phyloP scores from a whole-genome alignment of 2,329 filamentous ascomycete genomes.

The Macroventuria anomochaeta region DNA sequence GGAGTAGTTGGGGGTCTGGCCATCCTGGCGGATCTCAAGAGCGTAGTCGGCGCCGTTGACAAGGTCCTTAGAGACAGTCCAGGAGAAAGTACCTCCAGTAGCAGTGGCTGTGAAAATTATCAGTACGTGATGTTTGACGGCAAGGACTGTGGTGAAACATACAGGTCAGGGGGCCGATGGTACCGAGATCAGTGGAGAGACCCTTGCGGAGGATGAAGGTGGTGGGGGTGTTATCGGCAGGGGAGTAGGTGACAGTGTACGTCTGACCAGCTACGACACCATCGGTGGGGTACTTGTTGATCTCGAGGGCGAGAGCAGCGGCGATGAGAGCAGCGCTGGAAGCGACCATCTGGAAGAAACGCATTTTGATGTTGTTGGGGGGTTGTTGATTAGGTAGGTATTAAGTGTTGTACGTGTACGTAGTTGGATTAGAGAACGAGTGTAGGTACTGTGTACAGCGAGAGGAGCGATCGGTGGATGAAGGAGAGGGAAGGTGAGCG shows the following conservation, averaged over 20 bases:
- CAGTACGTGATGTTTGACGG: conserved; percentile 12
- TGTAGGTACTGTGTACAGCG: conserved; percentile 31
- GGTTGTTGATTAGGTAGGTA: conserved; percentile 28
- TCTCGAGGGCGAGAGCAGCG: conserved; percentile 53
- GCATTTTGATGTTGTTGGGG: conserved; percentile 53
- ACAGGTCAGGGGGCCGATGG: conserved; percentile 59
- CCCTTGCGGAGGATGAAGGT: conserved; percentile 65
- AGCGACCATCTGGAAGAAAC: conserved; percentile 58
- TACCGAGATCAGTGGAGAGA: conserved; percentile 56
- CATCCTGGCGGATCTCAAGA: conserved; percentile 63
- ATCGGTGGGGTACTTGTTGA: conserved; percentile 59
- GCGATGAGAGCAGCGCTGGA: conserved; percentile 48
- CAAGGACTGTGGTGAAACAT: conserved; percentile 26
- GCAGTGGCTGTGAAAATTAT: conserved; percentile 46
- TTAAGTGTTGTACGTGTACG: conserved; percentile 23
- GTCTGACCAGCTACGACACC: conserved; percentile 58
- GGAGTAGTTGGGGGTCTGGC: conserved; percentile 60
- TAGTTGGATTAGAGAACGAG: conserved; percentile 36
- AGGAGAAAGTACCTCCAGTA: conserved; percentile 57
- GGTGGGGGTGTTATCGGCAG: conserved; percentile 53
- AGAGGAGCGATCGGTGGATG: conserved; percentile 29
- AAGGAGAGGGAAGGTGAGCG: conserved; percentile 25
- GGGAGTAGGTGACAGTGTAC: conserved; percentile 58
- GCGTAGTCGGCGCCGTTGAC: conserved; percentile 60
- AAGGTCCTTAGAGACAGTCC: conserved; percentile 57